phyloP scores from a whole-genome alignment of 768 basidiomycete genomes.

The Macrolepiota albuminosa region DNA sequence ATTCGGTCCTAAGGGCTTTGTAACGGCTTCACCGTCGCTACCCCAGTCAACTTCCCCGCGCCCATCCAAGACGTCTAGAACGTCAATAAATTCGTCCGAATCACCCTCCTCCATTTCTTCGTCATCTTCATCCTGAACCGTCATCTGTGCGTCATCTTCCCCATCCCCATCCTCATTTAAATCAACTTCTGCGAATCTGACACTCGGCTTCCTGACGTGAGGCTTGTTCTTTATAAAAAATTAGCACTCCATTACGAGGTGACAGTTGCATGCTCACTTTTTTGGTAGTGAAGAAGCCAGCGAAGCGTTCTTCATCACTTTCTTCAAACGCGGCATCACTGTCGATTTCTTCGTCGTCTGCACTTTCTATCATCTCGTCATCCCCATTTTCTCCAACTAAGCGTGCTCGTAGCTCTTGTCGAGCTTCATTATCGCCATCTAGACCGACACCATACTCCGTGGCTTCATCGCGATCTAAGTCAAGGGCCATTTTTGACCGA shows the following conservation, averaged over 20 bases:
- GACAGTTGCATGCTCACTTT: slow-evolving; percentile 29
- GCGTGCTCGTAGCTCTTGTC: slow-evolving; percentile 35
- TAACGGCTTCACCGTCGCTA: slow-evolving; percentile 29
- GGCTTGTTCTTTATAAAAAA: slow-evolving; percentile 18
- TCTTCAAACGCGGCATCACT: slow-evolving; percentile 83
- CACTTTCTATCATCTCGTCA: slow-evolving; percentile 51
- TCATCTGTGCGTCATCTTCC: slow-evolving; percentile 18
- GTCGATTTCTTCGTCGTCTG: slow-evolving; percentile 83
- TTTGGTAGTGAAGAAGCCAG: slow-evolving; percentile 47
- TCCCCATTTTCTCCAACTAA: slow-evolving; percentile 51
- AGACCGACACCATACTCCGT: slow-evolving; percentile 34
- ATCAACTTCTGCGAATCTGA: slow-evolving; percentile 54
- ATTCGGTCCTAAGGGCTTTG: background rate
- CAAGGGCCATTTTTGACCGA: slow-evolving; percentile 47
- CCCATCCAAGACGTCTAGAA: slow-evolving; percentile 64
- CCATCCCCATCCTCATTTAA: slow-evolving; percentile 54
- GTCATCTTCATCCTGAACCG: slow-evolving; percentile 31
- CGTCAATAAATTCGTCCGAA: slow-evolving; percentile 55
- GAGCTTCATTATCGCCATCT: slow-evolving; percentile 38
- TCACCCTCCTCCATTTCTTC: slow-evolving; percentile 40
- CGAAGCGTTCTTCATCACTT: slow-evolving; percentile 74
- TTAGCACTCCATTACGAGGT: background rate
- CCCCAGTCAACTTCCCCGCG: slow-evolving; percentile 43
- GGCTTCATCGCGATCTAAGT: slow-evolving; percentile 55
- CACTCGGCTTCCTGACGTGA: slow-evolving; percentile 25